Conservation (phyloP, 768 basidiomycete genomes). For the Xanthoconium stramineum region DNA sequence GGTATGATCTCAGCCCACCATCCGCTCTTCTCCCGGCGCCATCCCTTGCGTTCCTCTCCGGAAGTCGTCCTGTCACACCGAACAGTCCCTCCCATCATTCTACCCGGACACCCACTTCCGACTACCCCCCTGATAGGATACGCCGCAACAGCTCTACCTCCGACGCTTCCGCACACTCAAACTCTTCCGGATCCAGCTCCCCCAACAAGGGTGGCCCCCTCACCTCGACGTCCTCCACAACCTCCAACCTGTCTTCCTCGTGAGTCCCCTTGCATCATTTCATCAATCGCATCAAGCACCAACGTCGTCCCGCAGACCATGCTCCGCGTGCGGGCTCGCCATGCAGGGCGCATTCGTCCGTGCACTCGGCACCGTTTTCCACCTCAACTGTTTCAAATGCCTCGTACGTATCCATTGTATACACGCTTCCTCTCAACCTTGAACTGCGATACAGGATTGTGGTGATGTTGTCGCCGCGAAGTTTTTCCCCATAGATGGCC, state of each 20-base stretch:
- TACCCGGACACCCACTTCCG: conserved; percentile 51
- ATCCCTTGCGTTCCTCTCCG: conserved; percentile 45
- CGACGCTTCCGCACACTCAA: conserved; percentile 54
- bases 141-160: conserved; percentile 48
- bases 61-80: conserved; percentile 61
- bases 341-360: conserved; percentile 97
- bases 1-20: conserved; percentile 11
- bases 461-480: conserved; percentile 95
- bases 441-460: conserved; percentile 67
- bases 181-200: conserved; percentile 44
- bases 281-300: conserved; percentile 8
- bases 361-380: conserved; percentile 89
- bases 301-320: conserved; percentile 44
- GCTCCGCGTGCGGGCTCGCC: conserved; percentile 71
- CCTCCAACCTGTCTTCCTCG: conserved; percentile 58
- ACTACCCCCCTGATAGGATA: conserved; percentile 47
- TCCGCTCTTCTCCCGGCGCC: conserved; percentile 39
- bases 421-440: neutral
- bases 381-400: conserved; percentile 98
- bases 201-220: conserved; percentile 42
- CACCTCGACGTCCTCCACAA: conserved; percentile 50
- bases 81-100: conserved; percentile 43
- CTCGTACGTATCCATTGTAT: conserved; percentile 55
- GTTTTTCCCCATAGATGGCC: conserved; percentile 97
- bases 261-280: conserved; percentile 36